Evolutionary conservation across 495 filamentous ascomycete genomes (phyloP).

Genomic region (Penicillium samsonianum): DNA sequence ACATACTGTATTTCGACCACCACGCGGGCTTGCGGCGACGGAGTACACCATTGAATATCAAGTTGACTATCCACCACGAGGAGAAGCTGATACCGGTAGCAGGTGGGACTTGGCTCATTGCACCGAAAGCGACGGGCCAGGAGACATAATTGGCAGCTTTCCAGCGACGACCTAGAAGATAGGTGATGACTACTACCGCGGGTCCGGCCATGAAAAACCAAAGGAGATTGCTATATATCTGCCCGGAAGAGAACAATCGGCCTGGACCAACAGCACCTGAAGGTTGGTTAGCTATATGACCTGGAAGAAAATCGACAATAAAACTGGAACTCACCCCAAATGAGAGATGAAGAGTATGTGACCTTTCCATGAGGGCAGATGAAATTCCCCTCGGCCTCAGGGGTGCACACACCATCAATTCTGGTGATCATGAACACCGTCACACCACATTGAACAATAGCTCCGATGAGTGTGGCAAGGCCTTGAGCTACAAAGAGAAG

Average conservation of each 20-base stretch:
- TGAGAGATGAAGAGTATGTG: slow-evolving; percentile 69
- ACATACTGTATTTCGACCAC: slow-evolving; percentile 61
- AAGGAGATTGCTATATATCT: slow-evolving; percentile 65
- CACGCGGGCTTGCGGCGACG: slow-evolving; percentile 59
- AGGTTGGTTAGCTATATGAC: slow-evolving; percentile 2
- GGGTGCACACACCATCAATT: slow-evolving; percentile 62
- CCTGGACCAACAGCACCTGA: slow-evolving; percentile 60
- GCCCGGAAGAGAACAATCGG: slow-evolving; percentile 66
- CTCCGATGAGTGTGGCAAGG: slow-evolving; percentile 64
- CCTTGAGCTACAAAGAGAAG: slow-evolving; percentile 70
- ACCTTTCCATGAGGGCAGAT: slow-evolving; percentile 68
- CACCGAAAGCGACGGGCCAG: slow-evolving; percentile 69
- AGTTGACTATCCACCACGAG: slow-evolving; percentile 67
- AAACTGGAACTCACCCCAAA: slow-evolving; percentile 55
- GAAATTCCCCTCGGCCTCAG: slow-evolving; percentile 61
- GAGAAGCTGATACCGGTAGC: slow-evolving; percentile 70
- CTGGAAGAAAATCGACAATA: background rate
- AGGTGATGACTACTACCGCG: slow-evolving; percentile 56
- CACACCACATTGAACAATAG: slow-evolving; percentile 65
- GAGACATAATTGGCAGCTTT: slow-evolving; percentile 57
- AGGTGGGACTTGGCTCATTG: slow-evolving; percentile 62
- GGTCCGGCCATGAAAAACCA: slow-evolving; percentile 66
- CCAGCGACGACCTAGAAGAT: slow-evolving; percentile 54
- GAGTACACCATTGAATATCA: slow-evolving; percentile 63
- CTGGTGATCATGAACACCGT: slow-evolving; percentile 65